These are phyloP conservation scores for Leccinellum luteum DNA, from an alignment of 768 basidiomycete genomes.

Conservation along the genomic window DNA sequence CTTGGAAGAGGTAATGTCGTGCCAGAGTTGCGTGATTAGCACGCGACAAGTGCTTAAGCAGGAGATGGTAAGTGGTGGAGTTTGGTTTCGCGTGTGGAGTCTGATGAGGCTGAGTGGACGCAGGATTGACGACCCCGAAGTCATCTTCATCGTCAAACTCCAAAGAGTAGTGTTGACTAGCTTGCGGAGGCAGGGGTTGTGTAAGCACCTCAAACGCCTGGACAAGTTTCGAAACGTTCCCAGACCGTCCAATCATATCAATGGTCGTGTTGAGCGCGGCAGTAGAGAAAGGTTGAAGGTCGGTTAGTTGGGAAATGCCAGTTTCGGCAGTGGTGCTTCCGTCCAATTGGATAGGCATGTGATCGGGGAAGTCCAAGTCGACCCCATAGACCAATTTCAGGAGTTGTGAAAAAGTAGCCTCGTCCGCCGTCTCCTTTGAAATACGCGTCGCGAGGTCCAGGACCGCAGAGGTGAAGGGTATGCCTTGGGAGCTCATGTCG, in stretches of 20 bases:
- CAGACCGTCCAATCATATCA: constrained; percentile 62
- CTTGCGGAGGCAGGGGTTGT: constrained; percentile 57
- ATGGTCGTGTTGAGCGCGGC: constrained; percentile 70
- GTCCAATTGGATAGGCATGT: constrained; percentile 39
- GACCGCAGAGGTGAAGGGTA: constrained; percentile 55
- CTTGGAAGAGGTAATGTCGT: constrained; percentile 64
- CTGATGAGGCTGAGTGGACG: constrained; percentile 32
- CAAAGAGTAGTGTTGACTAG: constrained; percentile 41
- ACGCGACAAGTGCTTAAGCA: constrained; percentile 56
- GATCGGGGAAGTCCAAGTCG: constrained; percentile 73
- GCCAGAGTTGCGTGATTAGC: constrained; percentile 50
- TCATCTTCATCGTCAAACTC: constrained; percentile 69
- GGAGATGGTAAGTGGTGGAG: constrained; percentile 60
- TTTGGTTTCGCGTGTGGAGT: constrained; percentile 55
- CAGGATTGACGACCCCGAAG: constrained; percentile 41
- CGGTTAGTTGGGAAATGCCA: constrained; percentile 11
- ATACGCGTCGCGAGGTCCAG: constrained; percentile 69
- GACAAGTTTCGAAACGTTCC: constrained; percentile 63
- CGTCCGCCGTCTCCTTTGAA: constrained; percentile 59
- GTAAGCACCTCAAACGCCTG: constrained; percentile 79
- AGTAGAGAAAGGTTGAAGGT: constrained; percentile 55
- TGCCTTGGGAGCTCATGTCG: constrained; percentile 51
- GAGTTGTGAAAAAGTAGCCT: constrained; percentile 53
- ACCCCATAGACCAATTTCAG: constrained; percentile 73
- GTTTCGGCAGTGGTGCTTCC: constrained; percentile 2